These are phyloP conservation scores for Claviceps pusilla DNA, from an alignment of 2,329 filamentous ascomycete genomes.

Conservation along the genomic window DNA sequence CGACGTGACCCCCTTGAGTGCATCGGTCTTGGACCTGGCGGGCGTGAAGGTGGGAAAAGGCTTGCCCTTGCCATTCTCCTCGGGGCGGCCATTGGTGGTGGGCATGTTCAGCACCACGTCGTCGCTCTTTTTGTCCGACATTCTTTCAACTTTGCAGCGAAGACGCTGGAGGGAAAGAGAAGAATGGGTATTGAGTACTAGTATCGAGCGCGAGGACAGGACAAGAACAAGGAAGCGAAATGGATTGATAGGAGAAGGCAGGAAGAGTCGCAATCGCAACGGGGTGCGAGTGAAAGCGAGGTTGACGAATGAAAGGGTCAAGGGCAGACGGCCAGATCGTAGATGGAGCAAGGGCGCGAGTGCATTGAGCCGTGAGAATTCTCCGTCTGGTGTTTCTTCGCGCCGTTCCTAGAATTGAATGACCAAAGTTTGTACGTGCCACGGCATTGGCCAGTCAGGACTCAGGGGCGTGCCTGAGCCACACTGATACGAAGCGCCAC, in stretches of 20 bases:
- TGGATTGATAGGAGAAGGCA: not conserved
- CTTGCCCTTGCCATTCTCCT: not conserved
- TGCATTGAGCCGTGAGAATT: not conserved
- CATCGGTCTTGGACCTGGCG: slow-evolving; percentile 4
- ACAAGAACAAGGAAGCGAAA: not conserved
- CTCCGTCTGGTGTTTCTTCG: not conserved
- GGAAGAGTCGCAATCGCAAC: not conserved
- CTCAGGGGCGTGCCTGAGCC: not conserved
- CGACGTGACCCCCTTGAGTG: slow-evolving; percentile 1
- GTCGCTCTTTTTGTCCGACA: slow-evolving; percentile 6
- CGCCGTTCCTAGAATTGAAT: not conserved
- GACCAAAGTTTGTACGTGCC: too few species aligned
- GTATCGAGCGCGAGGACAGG: not conserved
- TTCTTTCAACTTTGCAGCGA: not conserved
- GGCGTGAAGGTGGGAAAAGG: slow-evolving; percentile 1
- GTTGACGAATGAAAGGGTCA: not conserved
- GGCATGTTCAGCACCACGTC: not conserved
- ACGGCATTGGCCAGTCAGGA: not conserved
- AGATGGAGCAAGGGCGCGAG: not conserved
- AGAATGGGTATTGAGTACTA: not conserved
- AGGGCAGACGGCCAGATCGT: not conserved
- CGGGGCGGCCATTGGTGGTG: not conserved
- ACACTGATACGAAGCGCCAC: not conserved
- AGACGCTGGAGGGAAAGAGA: not conserved
- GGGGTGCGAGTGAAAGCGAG: not conserved